phyloP scores from a whole-genome alignment of 129 eudicot species.

The Lonicera japonica region DNA sequence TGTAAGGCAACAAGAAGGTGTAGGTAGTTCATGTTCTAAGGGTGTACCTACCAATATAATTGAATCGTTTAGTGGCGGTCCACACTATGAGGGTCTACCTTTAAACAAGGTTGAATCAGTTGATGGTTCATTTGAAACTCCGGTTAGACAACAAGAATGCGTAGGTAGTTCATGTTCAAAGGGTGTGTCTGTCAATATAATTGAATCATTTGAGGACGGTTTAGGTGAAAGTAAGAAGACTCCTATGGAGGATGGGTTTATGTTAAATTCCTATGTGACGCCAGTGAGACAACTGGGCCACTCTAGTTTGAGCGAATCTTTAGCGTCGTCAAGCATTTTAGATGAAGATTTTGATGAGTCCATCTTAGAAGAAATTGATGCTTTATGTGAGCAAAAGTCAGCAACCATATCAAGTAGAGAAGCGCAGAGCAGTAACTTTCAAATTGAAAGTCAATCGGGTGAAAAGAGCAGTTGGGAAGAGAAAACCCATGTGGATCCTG shows the following conservation, averaged over 20 bases:
- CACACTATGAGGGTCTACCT: too few species aligned
- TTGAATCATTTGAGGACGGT: conserved; percentile 9
- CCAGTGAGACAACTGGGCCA: conserved; percentile 18
- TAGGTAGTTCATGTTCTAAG: conserved; percentile 15
- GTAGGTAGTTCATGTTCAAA: conserved; percentile 14
- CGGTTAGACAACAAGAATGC: conserved; percentile 15
- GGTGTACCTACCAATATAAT: conserved; percentile 12
- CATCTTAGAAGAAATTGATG: conserved; percentile 70
- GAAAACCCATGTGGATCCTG: conserved; percentile 9
- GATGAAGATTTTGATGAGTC: conserved; percentile 70
- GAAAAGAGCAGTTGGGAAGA: conserved; percentile 18
- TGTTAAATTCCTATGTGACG: conserved; percentile 13
- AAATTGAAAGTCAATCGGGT: conserved; percentile 15
- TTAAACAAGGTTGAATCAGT: too few species aligned
- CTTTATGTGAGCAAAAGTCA: conserved; percentile 55
- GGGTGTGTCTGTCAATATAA: conserved; percentile 12
- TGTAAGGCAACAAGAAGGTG: conserved; percentile 9
- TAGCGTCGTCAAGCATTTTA: conserved; percentile 18
- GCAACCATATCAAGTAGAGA: conserved; percentile 20
- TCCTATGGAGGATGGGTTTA: conserved; percentile 9
- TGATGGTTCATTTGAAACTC: conserved; percentile 28
- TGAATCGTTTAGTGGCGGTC: conserved; percentile 14
- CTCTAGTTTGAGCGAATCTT: conserved; percentile 20
- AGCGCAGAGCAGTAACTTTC: conserved; percentile 13
- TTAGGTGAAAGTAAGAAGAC: neutral